Conservation (phyloP, 768 basidiomycete genomes). For the Boletus reticulatus region DNA sequence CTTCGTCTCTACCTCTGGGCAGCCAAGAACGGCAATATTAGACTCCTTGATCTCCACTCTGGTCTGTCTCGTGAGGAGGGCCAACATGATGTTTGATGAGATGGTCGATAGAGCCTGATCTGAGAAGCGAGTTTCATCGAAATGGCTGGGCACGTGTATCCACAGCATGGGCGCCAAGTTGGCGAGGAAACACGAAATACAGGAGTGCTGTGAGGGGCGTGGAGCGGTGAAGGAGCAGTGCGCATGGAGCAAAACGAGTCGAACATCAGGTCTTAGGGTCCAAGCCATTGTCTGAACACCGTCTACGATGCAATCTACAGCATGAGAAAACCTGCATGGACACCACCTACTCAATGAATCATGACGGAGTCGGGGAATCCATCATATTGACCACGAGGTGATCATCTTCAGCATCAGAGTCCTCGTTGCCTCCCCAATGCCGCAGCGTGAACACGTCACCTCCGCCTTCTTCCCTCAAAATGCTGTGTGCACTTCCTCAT, state of each 20-base stretch:
- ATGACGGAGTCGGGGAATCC: constrained; percentile 19
- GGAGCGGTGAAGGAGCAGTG: not conserved
- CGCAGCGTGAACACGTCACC: constrained; percentile 53
- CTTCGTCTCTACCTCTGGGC: constrained; percentile 50
- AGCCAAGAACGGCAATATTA: constrained; percentile 55
- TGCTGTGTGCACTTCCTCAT: constrained; percentile 38
- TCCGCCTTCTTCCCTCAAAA: constrained; percentile 56
- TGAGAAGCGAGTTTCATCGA: not conserved
- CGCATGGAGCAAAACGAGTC: constrained; percentile 1
- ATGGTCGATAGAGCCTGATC: not conserved
- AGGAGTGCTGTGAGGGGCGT: not conserved
- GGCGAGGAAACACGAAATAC: not conserved
- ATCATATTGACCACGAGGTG: constrained; percentile 20
- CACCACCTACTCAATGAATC: constrained; percentile 5
- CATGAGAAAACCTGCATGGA: constrained; percentile 5
- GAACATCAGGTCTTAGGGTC: constrained; percentile 9
- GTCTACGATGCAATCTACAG: constrained; percentile 9
- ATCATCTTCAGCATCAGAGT: constrained; percentile 24
- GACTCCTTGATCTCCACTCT: constrained; percentile 55
- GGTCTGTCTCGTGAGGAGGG: constrained; percentile 5
- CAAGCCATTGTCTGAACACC: not conserved
- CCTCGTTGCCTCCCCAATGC: constrained; percentile 35
- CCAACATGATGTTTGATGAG: constrained; percentile 6
- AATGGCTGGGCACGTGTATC: constrained; percentile 16
- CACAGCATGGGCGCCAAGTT: constrained; percentile 8